Base-by-base conservation (phyloP, 2,329 filamentous ascomycete species). In the Cordyceps tenuipes region DNA sequence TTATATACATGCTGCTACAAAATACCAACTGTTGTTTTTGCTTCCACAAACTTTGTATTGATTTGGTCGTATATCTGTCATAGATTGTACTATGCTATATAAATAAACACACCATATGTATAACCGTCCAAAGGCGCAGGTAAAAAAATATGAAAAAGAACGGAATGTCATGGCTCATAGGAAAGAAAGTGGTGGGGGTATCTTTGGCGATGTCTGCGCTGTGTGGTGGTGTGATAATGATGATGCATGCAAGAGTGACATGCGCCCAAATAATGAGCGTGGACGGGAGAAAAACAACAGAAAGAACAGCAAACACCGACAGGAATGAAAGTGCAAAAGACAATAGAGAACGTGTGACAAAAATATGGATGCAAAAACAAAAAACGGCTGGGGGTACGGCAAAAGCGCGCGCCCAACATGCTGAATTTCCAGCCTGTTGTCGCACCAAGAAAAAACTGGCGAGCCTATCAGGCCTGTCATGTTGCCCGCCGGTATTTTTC, bases 101-200 rank as follows among this genome's bases (percentile, higher is more conserved):
- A 21, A 41, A 43, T 5, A 57, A 49, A 50, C 7, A 41, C 19
- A n/a, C 39, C 48, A 57, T 57, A 6, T 36, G 9, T 10, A 36
- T 13, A 36, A 36, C 29, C 29, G 29, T 29, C 29, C 29, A 29
- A 8, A 5, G 34, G 9, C 34, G 9, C 8, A 29, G n/a, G 9
- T 21, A 49, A 52, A 41, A 15, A 52, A 43, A 52, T 13, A 43
- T 17, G 13, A 4, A 3, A 1, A 1, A 51, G 36, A 39, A n/a
- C 5, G 15, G 29, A 57, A 52, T 41, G 44, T 52, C 53, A 55
- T 59, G 58, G 50, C 58, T 54, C 52, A 17, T 60, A 21, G 21
- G 47, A 44, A 44, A 58, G 34, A 58, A 36, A 21, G 44, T 58
- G 47, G 36, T 51, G 17, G 56, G 34, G 56, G 56, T 51, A 51